These are phyloP conservation scores for Epicoccum nigrum DNA, from an alignment of 2,329 filamentous ascomycete genomes.

Conservation along the genomic window DNA sequence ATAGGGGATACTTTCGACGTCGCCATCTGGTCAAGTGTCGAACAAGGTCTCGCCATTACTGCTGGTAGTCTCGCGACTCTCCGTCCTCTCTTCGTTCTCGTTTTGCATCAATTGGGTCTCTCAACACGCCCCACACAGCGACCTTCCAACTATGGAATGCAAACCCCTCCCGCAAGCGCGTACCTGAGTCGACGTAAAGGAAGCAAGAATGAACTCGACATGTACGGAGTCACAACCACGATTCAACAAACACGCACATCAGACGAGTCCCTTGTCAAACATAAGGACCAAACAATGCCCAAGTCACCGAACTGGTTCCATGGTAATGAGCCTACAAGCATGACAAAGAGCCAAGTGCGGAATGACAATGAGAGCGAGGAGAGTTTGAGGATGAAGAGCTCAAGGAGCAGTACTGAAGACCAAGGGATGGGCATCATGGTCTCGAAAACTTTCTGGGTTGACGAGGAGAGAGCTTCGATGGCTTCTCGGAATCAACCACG, in stretches of 20 bases:
- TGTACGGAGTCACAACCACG: constrained; percentile 28
- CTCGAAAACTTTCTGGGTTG: constrained; percentile 39
- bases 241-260: constrained; percentile 25
- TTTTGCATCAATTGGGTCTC: constrained; percentile 34
- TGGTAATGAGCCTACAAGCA: constrained; percentile 13
- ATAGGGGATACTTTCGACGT: constrained; percentile 43
- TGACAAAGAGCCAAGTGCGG: constrained; percentile 18
- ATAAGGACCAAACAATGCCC: neutral
- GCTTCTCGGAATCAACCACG: constrained; percentile 13
- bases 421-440: constrained; percentile 41
- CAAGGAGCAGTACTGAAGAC: constrained; percentile 28
- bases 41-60: constrained; percentile 47
- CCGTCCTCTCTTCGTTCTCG: constrained; percentile 41
- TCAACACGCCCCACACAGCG: constrained; percentile 26
- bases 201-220: constrained; percentile 27
- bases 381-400: constrained; percentile 29
- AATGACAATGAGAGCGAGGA: constrained; percentile 31
- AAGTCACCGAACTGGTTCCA: constrained; percentile 26
- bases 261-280: constrained; percentile 16
- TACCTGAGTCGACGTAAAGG: constrained; percentile 21
- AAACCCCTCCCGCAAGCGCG: constrained; percentile 20
- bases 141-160: constrained; percentile 31
- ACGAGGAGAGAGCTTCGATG: constrained; percentile 31
- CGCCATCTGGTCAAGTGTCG: constrained; percentile 46
- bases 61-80: constrained; percentile 45